phyloP scores from a whole-genome alignment of 805 yeast genomes.

The Pichia heedii region DNA sequence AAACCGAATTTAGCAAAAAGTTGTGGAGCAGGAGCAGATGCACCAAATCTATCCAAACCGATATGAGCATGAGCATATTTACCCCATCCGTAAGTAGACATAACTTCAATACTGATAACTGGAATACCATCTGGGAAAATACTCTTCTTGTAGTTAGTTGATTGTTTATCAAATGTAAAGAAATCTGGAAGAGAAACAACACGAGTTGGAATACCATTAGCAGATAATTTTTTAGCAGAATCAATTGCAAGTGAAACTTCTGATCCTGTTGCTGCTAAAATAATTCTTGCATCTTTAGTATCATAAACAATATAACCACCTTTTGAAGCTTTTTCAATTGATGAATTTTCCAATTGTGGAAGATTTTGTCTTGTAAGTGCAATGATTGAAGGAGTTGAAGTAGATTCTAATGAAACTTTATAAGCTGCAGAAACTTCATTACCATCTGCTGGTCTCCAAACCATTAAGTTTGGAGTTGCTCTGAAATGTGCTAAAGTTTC shows the following conservation, averaged over 20 bases:
- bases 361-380: slow-evolving; percentile 81
- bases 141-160: slow-evolving; percentile 67
- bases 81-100: slow-evolving; percentile 87
- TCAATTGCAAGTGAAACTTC: slow-evolving; percentile 81
- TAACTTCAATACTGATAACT: slow-evolving; percentile 86
- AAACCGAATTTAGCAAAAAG: slow-evolving; percentile 81
- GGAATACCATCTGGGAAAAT: slow-evolving; percentile 95
- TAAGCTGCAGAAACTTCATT: slow-evolving; percentile 83
- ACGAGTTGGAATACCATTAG: slow-evolving; percentile 60
- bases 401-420: slow-evolving; percentile 51
- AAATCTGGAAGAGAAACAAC: slow-evolving; percentile 93
- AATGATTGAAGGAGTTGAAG: slow-evolving; percentile 60
- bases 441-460: slow-evolving; percentile 94
- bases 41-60: slow-evolving; percentile 94
- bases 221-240: slow-evolving; percentile 64
- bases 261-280: slow-evolving; percentile 88
- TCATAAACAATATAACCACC: slow-evolving; percentile 83
- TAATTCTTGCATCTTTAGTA: slow-evolving; percentile 55
- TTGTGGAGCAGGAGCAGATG: slow-evolving; percentile 81
- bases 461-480: slow-evolving; percentile 73
- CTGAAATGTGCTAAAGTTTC: slow-evolving; percentile 82
- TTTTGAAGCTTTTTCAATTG: slow-evolving; percentile 82
- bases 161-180: slow-evolving; percentile 79
- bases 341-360: slow-evolving; percentile 89
- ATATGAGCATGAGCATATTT: slow-evolving; percentile 94